phyloP scores from a whole-genome alignment of 2,329 filamentous ascomycete genomes.

The Fusarium citri region DNA sequence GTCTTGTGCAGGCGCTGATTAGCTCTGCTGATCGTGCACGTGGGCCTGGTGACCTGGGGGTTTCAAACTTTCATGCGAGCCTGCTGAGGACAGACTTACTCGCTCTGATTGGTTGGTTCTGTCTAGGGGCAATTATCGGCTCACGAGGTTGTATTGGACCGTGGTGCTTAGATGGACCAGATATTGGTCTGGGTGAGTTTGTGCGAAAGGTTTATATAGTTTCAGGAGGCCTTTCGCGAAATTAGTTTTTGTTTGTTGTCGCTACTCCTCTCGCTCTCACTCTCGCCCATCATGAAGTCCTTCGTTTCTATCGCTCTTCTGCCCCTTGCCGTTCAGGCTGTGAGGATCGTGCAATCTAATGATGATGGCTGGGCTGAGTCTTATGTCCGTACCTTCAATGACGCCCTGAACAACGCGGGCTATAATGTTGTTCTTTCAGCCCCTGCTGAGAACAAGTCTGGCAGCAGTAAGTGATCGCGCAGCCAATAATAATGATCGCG shows the following conservation, averaged over 20 bases:
- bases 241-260: conserved; percentile 8
- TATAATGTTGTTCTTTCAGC: conserved; percentile 73
- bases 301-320: conserved; percentile 39
- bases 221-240: conserved; percentile 4
- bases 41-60: conserved; percentile 35
- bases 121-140: conserved; percentile 2
- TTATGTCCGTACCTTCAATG: conserved; percentile 71
- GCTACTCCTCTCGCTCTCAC: background rate
- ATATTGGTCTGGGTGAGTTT: conserved; percentile 37
- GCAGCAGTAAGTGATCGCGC: conserved; percentile 58
- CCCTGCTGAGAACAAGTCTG: conserved; percentile 75
- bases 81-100: conserved; percentile 13
- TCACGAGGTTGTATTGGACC: conserved; percentile 33
- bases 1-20: conserved; percentile 20
- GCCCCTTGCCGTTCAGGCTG: conserved; percentile 46
- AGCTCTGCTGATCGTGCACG: conserved; percentile 34
- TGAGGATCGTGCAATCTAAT: conserved; percentile 73
- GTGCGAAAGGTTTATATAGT: conserved; percentile 29
- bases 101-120: conserved; percentile 34
- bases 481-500: background rate
- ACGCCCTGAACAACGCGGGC: conserved; percentile 64
- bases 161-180: conserved; percentile 33
- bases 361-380: conserved; percentile 81
- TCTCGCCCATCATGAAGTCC: conserved; percentile 42
- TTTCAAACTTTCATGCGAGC: conserved; percentile 34